These are phyloP conservation scores for Metschnikowia orientalis DNA, from an alignment of 805 yeast genomes.

Conservation along the genomic window DNA sequence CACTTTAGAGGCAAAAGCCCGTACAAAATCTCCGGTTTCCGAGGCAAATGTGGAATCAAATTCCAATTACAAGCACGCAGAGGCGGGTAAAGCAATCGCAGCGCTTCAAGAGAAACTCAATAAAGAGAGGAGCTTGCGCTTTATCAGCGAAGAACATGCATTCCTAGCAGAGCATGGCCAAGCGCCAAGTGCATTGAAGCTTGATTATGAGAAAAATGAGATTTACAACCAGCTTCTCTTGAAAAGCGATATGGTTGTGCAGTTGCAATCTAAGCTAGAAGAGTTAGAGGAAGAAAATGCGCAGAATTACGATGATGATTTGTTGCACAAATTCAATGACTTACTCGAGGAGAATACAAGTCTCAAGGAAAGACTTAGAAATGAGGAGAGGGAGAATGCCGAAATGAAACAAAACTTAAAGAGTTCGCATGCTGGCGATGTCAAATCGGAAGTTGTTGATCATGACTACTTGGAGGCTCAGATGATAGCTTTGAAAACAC, in stretches of 20 bases:
- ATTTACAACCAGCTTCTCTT: slow-evolving; percentile 44
- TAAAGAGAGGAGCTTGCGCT: slow-evolving; percentile 61
- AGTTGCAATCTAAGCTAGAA: slow-evolving; percentile 44
- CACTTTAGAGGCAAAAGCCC: slow-evolving; percentile 46
- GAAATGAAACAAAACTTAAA: background rate
- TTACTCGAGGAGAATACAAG: slow-evolving; percentile 39
- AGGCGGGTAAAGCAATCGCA: slow-evolving; percentile 36
- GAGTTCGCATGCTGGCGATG: background rate
- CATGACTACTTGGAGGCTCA: slow-evolving; percentile 15
- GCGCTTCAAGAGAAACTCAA: slow-evolving; percentile 54
- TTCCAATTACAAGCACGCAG: slow-evolving; percentile 28
- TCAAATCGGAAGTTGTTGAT: slow-evolving; percentile 7
- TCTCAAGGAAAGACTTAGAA: slow-evolving; percentile 24
- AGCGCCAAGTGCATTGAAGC: slow-evolving; percentile 50
- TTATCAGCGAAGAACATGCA: slow-evolving; percentile 68
- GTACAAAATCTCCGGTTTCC: slow-evolving; percentile 6
- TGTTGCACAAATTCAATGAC: slow-evolving; percentile 38
- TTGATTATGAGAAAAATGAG: slow-evolving; percentile 54
- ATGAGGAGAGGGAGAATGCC: too few species aligned
- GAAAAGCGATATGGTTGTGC: slow-evolving; percentile 46
- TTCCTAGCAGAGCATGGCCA: slow-evolving; percentile 50
- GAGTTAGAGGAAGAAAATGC: slow-evolving; percentile 24
- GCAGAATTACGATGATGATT: slow-evolving; percentile 27
- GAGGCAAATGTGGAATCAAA: background rate
- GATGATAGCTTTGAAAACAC: slow-evolving; percentile 19